Base-by-base conservation (phyloP, 1,284 basidiomycete species). In the Caloboletus inedulis region DNA sequence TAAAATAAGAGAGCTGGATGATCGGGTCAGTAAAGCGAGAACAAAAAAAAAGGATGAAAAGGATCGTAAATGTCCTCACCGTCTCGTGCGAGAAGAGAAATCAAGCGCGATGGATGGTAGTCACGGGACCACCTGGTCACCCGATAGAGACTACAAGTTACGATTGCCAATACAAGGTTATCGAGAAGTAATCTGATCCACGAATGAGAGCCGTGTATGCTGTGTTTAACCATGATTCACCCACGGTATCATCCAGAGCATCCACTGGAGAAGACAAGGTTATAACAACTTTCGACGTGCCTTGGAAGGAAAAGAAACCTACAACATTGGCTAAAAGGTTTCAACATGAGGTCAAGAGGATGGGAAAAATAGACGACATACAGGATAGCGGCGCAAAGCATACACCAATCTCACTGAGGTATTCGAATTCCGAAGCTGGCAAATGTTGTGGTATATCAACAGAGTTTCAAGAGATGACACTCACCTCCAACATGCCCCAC, bases 1-100 rank as follows among this genome's bases (percentile, higher is more conserved):
- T 62, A 66, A 34, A 64, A 68, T 12, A 56, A 25, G 3, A 55
- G 1, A 3, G 59, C 63, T 64, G 23, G 0, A 29, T 14, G 4
- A 33, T 13, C 3, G 9, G 3, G 21, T 54, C 21, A 52, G 44
- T 34, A 36, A 1, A 19, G 4, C 2, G 9, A 13, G n/a, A n/a
- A n/a, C n/a, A n/a, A n/a, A 23, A 12, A 21, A 2, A 9, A 29
- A 8, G 27, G 21, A 43, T 0, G 2, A n/a, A 19, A n/a, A 19
- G 5, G 13, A 40, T 19, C 7, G 3, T 2, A 31, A 4, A 19
- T 18, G 13, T 8, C 3, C 62, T 53, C 43, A 66, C 64, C 56
- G 27, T 69, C 59, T 40, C 56, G 52, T 14, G 39, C 39, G 21
- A 65, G 65, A 27, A 54, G 48, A 30, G 21, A 27, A 9, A 54